Conservation (phyloP, 2,329 filamentous ascomycete species). For the Colletotrichum neosansevieriae region DNA sequence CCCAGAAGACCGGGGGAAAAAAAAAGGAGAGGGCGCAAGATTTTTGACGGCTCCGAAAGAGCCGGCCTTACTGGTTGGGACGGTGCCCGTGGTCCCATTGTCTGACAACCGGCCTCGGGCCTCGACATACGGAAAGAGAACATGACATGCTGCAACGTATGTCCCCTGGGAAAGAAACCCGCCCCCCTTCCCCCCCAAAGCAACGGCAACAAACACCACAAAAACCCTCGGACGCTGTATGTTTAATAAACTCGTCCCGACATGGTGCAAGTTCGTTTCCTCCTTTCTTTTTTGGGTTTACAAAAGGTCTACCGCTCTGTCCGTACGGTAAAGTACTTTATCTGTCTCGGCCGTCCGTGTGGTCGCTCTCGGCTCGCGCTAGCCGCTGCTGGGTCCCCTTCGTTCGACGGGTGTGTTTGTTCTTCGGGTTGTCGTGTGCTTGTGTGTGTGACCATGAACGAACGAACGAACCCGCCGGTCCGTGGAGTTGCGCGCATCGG, state of each 20-base stretch:
- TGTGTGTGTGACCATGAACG: not conserved
- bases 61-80: constrained; percentile 2
- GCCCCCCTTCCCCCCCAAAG: not conserved
- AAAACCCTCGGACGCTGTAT: constrained; percentile 14
- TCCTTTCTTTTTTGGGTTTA: not conserved
- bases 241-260: constrained; percentile 4
- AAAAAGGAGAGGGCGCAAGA: constrained; percentile 1
- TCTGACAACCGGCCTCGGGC: not conserved
- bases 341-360: not conserved
- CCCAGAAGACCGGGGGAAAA: not conserved
- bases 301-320: not conserved
- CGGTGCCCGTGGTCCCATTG: not conserved
- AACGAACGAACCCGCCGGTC: not conserved
- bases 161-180: not conserved
- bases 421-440: too few relatives aligned
- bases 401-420: too few relatives aligned
- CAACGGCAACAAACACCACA: not conserved
- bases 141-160: not conserved
- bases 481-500: not conserved
- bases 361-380: constrained; percentile 1
- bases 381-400: constrained; percentile 14
- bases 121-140: not conserved
- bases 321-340: not conserved
- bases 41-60: constrained; percentile 21
- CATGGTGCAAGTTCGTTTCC: not conserved